These are phyloP conservation scores for Cercospora zeae-maydis DNA, from an alignment of 2,329 filamentous ascomycete genomes.

Conservation along the genomic window DNA sequence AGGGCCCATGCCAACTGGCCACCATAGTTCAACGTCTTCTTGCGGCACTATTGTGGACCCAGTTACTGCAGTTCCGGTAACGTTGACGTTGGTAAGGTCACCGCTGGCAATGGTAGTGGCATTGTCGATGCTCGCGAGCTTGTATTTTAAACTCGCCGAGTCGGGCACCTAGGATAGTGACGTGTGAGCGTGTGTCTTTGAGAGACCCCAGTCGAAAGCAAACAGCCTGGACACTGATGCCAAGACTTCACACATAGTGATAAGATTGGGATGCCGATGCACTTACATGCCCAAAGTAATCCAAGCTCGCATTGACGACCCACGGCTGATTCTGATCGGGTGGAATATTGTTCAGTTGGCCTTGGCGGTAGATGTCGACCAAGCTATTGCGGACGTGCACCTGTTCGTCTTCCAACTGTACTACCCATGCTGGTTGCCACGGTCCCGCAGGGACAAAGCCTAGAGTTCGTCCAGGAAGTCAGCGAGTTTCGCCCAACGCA, in stretches of 20 bases:
- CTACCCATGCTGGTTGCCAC: constrained; percentile 57
- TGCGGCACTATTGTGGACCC: constrained; percentile 47
- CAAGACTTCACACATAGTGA: not conserved
- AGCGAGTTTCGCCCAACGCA: not conserved
- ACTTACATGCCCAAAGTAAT: constrained; percentile 48
- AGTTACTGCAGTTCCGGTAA: constrained; percentile 46
- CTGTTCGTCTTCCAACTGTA: constrained; percentile 48
- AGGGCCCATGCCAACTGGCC: constrained; percentile 55
- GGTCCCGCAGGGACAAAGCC: constrained; percentile 58
- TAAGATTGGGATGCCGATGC: not conserved
- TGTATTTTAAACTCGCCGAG: constrained; percentile 46
- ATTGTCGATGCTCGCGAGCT: constrained; percentile 46
- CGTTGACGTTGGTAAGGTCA: constrained; percentile 41
- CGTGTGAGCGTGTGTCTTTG: not conserved
- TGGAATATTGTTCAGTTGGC: constrained; percentile 56
- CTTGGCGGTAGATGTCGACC: constrained; percentile 58
- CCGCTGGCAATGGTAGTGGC: constrained; percentile 42
- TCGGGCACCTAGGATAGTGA: constrained; percentile 35
- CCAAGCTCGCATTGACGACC: constrained; percentile 60
- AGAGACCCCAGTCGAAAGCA: not conserved
- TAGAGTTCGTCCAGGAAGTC: constrained; percentile 31
- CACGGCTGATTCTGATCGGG: constrained; percentile 57
- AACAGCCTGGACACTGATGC: not conserved
- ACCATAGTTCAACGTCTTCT: constrained; percentile 55
- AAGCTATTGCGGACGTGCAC: constrained; percentile 52